Percentiles rank a stretch among this genome's conserved stretches.
Evolutionary conservation across 2,329 filamentous ascomycete species (phyloP).

Genomic region (Epichloe amarillans): DNA sequence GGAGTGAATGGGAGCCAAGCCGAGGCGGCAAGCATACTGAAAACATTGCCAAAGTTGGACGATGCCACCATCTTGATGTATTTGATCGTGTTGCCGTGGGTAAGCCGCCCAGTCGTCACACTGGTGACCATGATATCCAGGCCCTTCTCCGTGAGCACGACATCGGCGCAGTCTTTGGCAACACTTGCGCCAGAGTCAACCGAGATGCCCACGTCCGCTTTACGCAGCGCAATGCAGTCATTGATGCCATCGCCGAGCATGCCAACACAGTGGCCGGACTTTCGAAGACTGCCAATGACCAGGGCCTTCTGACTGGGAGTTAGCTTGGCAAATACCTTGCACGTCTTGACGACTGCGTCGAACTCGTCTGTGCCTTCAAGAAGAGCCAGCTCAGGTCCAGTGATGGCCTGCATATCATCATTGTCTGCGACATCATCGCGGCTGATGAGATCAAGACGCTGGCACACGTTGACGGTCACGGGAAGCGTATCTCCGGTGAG

Average conservation of each 20-base stretch:
- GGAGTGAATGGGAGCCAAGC: slow-evolving; percentile 17
- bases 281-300: slow-evolving; percentile 13
- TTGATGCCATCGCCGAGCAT: slow-evolving; percentile 20
- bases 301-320: slow-evolving; percentile 15
- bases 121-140: slow-evolving; percentile 15
- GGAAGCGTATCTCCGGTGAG: slow-evolving; percentile 16
- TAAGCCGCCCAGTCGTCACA: slow-evolving; percentile 14
- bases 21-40: slow-evolving; percentile 15
- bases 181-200: slow-evolving; percentile 17
- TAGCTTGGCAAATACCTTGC: slow-evolving; percentile 17
- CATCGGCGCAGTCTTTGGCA: slow-evolving; percentile 17
- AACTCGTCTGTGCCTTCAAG: slow-evolving; percentile 10
- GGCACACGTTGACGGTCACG: slow-evolving; percentile 17
- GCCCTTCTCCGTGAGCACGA: slow-evolving; percentile 18
- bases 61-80: slow-evolving; percentile 20
- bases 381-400: slow-evolving; percentile 11
- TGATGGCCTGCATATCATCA: slow-evolving; percentile 13
- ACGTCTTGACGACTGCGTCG: slow-evolving; percentile 11
- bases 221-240: slow-evolving; percentile 16
- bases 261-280: slow-evolving; percentile 14
- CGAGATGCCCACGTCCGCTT: slow-evolving; percentile 17
- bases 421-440: slow-evolving; percentile 6
- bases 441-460: slow-evolving; percentile 11
- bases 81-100: slow-evolving; percentile 18
- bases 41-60: slow-evolving; percentile 19